Base-by-base conservation (phyloP, 139 green algal species). In the Pedinophyceae sp. region DNA sequence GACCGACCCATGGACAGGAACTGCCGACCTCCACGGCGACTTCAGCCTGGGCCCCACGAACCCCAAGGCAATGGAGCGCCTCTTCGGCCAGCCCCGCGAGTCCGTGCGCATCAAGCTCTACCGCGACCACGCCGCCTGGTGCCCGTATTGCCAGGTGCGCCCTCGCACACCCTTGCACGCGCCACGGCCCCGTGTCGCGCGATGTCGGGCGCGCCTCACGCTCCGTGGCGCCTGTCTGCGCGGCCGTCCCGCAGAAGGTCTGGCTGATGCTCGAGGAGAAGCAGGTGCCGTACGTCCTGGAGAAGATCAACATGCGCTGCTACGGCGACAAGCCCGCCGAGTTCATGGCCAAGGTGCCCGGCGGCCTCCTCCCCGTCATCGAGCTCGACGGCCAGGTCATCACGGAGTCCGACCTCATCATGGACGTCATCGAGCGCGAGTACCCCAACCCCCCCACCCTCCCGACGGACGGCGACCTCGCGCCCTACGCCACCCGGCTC, bases 261-360 rank as follows among this genome's bases (percentile, higher is more conserved):
- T 89, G 83, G 73, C 65, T 97, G 61, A 77, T 90, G 71, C 81
- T 97, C 23, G 89, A 97, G 68, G 89, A 96, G 68, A 97, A 96
- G 73, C 73, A 64, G 28, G 86, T 96, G 28, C 84, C 89, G 0
- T 95, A 97, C 58, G 67, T 49, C 17, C 45, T 70, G 51, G 57
- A 67, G 52, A 70, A 70, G 52, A 66, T 74, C 57, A 66, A 68
- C 74, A 95, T 94, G 86, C 66, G 84, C 22, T 94, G 82, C 71
- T 97, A 97, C 59, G 88, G 88, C 2, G 73, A 85, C 68, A 95
- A 95, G 67, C 83, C 85, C 1, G n/a, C 54, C 3, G 65, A 58
- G 7, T 93, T 86, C 67, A 54, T 82, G 43, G 47, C 54, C 3
- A 85, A 88, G 69, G 80, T 84, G 26, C 80, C 79, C 13, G 72